Evolutionary conservation across 805 yeast species (phyloP), one percentile per base, ranked within the genome.

Genomic region (Candida verbasci): DNA sequence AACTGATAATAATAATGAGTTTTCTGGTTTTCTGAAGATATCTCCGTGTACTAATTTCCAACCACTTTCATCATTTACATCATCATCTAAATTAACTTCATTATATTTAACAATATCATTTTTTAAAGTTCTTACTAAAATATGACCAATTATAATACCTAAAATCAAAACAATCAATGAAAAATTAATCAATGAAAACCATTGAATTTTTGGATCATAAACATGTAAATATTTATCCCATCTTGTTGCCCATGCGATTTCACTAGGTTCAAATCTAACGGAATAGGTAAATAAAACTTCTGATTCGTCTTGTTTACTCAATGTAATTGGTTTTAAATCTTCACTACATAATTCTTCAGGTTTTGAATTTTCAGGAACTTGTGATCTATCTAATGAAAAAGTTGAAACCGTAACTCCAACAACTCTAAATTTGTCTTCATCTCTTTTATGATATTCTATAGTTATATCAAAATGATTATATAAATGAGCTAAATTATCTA

Each of bases 31-130:
- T 59, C 97, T 77, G 68, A 91, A 91, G 21, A 91, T 88, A 58
- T 91, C 97, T 43, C 97, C 97, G 51, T 89, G 94, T 26, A 88
- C 82, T 45, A 93, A 72, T 58, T 93, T 93, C 98, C 98, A 93
- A 26, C 98, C 98, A 54, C 88, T 75, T 58, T 93, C 97, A 52
- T 88, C 96, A 24, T 24, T 24, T 36, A 87, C 76, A 40, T 85
- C 95, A 49, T 82, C 87, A 55, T 85, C 93, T 49, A 91, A 72
- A 54, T 85, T 87, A 45, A 91, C 75, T 56, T 86, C 95, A 56
- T 91, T 91, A 63, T 93, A 93, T 50, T 83, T 80, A 39, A 82
- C 73, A 49, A 93, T 86, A 57, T 93, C 98, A 53, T 76, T 82
- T 55, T 78, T 83, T 55, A 93, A 71, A 27, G 96, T 85, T 49